phyloP scores from a whole-genome alignment of 2,329 filamentous ascomycete genomes.

The Paecilomyces formosus region DNA sequence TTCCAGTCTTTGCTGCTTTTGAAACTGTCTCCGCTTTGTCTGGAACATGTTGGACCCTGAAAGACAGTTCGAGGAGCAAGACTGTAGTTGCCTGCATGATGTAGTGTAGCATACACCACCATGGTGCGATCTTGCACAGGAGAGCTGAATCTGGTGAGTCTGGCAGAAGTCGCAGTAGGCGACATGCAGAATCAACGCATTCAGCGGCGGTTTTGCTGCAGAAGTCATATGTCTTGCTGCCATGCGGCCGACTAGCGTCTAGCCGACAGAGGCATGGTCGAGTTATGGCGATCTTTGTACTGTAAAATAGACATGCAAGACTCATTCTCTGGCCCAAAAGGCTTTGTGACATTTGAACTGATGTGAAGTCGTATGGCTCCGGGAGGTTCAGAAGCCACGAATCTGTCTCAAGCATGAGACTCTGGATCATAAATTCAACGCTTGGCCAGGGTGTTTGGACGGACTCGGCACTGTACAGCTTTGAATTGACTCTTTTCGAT shows the following conservation, averaged over 20 bases:
- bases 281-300: conserved; percentile 35
- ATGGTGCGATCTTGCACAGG: conserved; percentile 32
- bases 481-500: conserved; percentile 28
- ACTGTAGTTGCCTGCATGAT: conserved; percentile 38
- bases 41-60: conserved; percentile 35
- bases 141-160: conserved; percentile 28
- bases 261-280: conserved; percentile 36
- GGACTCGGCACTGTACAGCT: conserved; percentile 33
- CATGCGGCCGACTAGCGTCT: conserved; percentile 24
- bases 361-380: conserved; percentile 31
- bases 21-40: conserved; percentile 30
- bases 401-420: conserved; percentile 30
- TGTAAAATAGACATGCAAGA: conserved; percentile 37
- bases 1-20: conserved; percentile 26
- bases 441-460: conserved; percentile 28
- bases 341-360: conserved; percentile 26
- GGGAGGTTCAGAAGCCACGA: conserved; percentile 34
- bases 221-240: conserved; percentile 26
- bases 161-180: conserved; percentile 33
- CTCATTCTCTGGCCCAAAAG: conserved; percentile 28
- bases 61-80: conserved; percentile 37
- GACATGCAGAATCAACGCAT: conserved; percentile 37
- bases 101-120: conserved; percentile 40
- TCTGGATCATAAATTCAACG: conserved; percentile 30
- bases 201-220: conserved; percentile 30